These are phyloP conservation scores for Ophiosphaerella herpotricha DNA, from an alignment of 2,329 filamentous ascomycete genomes.

Conservation along the genomic window DNA sequence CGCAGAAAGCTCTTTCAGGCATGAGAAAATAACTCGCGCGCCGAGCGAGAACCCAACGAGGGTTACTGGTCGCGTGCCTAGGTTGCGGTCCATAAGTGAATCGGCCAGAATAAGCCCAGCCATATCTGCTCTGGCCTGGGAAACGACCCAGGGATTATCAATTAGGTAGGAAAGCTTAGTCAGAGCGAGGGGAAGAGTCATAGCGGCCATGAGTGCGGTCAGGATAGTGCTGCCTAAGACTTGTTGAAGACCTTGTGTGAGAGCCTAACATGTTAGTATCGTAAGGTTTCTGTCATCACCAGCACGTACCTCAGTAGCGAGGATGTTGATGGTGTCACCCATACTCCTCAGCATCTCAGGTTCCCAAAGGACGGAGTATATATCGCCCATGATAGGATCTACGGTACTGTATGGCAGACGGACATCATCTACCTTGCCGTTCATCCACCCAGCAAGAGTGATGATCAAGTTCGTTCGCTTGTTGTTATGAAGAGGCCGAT, in stretches of 20 bases:
- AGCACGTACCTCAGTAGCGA: conserved; percentile 83
- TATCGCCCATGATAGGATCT: conserved; percentile 95
- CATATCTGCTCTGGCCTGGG: conserved; percentile 83
- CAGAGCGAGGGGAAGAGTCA: conserved; percentile 89
- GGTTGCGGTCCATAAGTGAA: conserved; percentile 86
- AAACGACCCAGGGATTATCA: conserved; percentile 98
- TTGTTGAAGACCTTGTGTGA: conserved; percentile 96
- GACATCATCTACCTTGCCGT: conserved; percentile 94
- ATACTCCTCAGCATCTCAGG: conserved; percentile 97
- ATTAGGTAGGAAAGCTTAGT: conserved; percentile 96
- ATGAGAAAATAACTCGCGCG: conserved; percentile 89
- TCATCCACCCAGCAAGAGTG: conserved; percentile 97
- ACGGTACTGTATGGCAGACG: conserved; percentile 94
- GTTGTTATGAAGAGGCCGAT: conserved; percentile 95
- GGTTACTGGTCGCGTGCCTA: conserved; percentile 89
- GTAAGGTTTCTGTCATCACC: conserved; percentile 22
- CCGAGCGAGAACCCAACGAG: conserved; percentile 94
- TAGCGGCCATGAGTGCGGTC: conserved; percentile 84
- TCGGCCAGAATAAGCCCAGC: conserved; percentile 93
- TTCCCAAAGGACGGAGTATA: conserved; percentile 97
- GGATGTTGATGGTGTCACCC: conserved; percentile 97
- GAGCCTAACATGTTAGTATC: conserved; percentile 63
- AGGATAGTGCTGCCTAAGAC: conserved; percentile 89
- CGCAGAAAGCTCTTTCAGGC: conserved; percentile 81
- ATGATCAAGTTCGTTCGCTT: conserved; percentile 95